Evolutionary conservation across 208 protist species (phyloP).

Genomic region (Leishmania tropica): DNA sequence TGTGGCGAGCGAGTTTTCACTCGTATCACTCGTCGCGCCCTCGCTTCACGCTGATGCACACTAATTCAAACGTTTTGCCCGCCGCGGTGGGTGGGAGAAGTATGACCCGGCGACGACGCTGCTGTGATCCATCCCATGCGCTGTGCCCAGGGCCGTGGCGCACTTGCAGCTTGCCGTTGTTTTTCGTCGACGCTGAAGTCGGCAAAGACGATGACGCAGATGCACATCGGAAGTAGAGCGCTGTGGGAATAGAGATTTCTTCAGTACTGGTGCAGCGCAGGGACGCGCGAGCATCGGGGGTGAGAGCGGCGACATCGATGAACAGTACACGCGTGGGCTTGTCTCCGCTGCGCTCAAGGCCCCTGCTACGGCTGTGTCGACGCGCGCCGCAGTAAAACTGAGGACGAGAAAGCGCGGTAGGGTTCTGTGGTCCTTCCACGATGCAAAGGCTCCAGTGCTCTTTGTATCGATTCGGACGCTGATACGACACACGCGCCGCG

Average conservation of each 20-base stretch:
- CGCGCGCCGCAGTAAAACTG: not conserved
- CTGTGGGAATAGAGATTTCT: constrained; percentile 11
- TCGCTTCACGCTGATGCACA: constrained; percentile 15
- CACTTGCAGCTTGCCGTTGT: not conserved
- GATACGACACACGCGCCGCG: constrained; percentile 15
- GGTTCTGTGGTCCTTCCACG: constrained; percentile 10
- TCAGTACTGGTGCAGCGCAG: constrained; percentile 16
- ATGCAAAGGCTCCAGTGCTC: constrained; percentile 19
- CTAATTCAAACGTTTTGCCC: constrained; percentile 18
- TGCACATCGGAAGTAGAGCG: constrained; percentile 22
- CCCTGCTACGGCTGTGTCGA: not conserved
- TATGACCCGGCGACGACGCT: constrained; percentile 25
- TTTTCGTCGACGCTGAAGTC: not conserved
- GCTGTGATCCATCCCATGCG: constrained; percentile 12
- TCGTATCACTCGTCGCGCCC: constrained; percentile 2
- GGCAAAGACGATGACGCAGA: not conserved
- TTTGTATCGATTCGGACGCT: constrained; percentile 27
- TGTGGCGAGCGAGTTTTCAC: not conserved
- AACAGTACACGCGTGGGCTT: constrained; percentile 12
- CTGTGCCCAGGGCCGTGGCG: not conserved
- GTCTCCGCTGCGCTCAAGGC: not conserved
- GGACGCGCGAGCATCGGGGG: constrained; percentile 1
- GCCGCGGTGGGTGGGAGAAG: constrained; percentile 17
- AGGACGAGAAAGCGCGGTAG: not conserved
- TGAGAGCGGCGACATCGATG: constrained; percentile 18